Evolutionary conservation across 108 stramenopile genomes (phyloP), one percentile per base, ranked within the genome.

Genomic region (Skeletonema costatum): DNA sequence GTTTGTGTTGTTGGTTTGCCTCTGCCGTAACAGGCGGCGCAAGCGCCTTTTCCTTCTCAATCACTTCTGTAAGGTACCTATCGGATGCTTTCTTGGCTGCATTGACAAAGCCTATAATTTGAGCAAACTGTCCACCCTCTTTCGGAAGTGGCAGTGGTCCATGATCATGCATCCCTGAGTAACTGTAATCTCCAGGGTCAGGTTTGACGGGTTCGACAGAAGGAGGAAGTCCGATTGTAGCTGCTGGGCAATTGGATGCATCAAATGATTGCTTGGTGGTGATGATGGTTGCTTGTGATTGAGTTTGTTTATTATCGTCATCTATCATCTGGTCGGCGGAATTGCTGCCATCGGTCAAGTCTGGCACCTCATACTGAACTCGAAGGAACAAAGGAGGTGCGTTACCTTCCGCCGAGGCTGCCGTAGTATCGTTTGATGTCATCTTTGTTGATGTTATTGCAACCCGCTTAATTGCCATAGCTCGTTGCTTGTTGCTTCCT

Each of bases 141-240:
- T 80, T 85, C 4, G 79, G 93, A 21, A 70, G 67, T 4, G 87
- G 87, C 31, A 94, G 61, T 32, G 84, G 86, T 9, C 90, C 93
- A 31, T 90, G 88, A 77, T 94, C 93, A 62, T 94, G 93, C 80
- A 87, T 81, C 32, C 93, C 93, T 59, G 91, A 86, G 64, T 94
- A 92, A 13, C 53, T 60, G 66, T 84, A 84, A 63, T 85, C 80
- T 44, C 87, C 87, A 29, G 83, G 71, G 56, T 84, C 41, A 17
- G 85, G 81, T 78, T 85, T 76, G 46, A 70, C 56, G 5, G 85
- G 80, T 17, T 68, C 46, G 14, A 59, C 59, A 21, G 81, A 77
- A 13, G 73, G 30, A 14, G 76, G 67, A 32, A 78, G 58, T 50
- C 85, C 85, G 32, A 85, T 68, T n/a, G 73, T 56, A 32, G 81